phyloP scores from a whole-genome alignment of 108 stramenopile genomes.

The Cyclotella baltica region DNA sequence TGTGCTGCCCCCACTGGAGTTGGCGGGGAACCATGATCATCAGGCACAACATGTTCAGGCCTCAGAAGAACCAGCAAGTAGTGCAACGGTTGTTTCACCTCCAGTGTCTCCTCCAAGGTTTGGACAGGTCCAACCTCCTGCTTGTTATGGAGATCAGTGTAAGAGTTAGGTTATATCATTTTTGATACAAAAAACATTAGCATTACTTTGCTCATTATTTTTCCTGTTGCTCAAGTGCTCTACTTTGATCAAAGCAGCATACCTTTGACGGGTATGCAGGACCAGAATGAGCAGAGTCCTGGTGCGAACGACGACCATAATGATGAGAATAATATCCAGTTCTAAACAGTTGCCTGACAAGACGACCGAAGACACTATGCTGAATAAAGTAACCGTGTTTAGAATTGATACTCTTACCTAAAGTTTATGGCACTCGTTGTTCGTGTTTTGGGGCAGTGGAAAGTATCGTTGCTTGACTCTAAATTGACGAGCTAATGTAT shows the following conservation, averaged over 20 bases:
- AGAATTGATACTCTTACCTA: not conserved
- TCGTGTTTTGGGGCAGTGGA: too few relatives aligned
- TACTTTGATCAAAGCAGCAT: constrained; percentile 15
- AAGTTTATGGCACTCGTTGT: too few relatives aligned
- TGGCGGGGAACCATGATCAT: not conserved
- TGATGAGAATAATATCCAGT: not conserved
- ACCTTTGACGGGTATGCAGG: constrained; percentile 9
- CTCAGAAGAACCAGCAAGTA: not conserved
- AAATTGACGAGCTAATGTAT: too few relatives aligned
- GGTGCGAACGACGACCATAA: not conserved
- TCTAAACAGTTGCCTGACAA: not conserved
- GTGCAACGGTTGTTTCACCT: constrained; percentile 16
- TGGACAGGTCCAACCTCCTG: not conserved
- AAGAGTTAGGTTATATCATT: not conserved
- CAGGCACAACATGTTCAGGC: not conserved
- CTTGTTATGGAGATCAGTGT: not conserved
- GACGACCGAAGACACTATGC: too few relatives aligned
- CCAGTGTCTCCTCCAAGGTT: constrained; percentile 10
- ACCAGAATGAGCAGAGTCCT: not conserved
- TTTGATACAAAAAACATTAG: not conserved
- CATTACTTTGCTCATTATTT: not conserved
- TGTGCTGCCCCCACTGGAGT: not conserved
- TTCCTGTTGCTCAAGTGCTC: not conserved
- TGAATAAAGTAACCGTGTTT: not conserved
- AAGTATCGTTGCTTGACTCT: too few relatives aligned